Conservation (phyloP, 441 rosid species). For the Euphorbia schlechtendalii region DNA sequence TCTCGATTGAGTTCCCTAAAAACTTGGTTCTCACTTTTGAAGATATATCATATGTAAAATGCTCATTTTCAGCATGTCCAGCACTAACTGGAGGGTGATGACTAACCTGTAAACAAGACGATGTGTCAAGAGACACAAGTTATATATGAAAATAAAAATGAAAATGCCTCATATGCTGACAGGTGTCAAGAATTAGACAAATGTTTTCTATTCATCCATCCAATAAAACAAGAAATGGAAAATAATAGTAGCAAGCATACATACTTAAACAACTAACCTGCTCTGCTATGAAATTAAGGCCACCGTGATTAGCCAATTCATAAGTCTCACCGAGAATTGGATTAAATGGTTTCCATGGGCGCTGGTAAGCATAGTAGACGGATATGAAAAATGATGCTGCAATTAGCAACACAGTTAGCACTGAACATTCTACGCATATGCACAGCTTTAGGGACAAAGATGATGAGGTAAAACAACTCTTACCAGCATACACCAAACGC, state of each 20-base stretch:
- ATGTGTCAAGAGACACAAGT: not conserved
- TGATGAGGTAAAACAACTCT: constrained; percentile 21
- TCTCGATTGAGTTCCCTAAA: constrained; percentile 81
- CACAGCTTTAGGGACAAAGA: constrained; percentile 7
- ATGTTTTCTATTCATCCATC: not conserved
- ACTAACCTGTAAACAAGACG: constrained; percentile 54
- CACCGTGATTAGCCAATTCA: constrained; percentile 74
- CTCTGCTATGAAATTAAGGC: constrained; percentile 70
- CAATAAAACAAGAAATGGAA: not conserved
- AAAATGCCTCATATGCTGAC: not conserved
- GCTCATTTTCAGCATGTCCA: constrained; percentile 95
- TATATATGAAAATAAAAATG: not conserved
- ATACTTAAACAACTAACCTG: constrained; percentile 44
- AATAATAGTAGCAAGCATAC: not conserved
- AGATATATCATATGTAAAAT: constrained; percentile 78
- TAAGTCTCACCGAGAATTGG: constrained; percentile 99
- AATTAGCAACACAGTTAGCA: constrained; percentile 23
- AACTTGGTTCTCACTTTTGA: constrained; percentile 92
- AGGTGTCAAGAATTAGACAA: not conserved
- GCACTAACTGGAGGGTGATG: constrained; percentile 98
- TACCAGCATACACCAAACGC: constrained; percentile 92
- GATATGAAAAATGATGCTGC: constrained; percentile 92
- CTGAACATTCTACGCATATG: not conserved
- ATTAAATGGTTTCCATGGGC: constrained; percentile 97
- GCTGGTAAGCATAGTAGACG: constrained; percentile 69